phyloP scores from a whole-genome alignment of 2,329 filamentous ascomycete genomes.

The Diaporthe caulivora region DNA sequence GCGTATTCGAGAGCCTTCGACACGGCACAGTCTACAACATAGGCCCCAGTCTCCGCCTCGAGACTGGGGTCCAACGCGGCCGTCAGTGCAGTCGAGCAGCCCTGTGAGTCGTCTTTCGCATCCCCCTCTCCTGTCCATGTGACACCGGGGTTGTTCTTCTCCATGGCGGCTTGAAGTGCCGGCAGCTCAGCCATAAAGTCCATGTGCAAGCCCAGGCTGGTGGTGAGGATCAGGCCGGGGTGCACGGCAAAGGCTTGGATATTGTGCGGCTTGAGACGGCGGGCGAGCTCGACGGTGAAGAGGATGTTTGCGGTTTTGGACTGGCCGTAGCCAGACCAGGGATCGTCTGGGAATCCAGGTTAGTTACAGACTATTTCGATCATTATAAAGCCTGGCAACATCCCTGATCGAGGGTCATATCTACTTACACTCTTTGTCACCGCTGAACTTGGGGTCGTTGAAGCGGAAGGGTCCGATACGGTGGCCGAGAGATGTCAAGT shows the following conservation, averaged over 20 bases:
- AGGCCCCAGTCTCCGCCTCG: background rate
- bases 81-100: conserved; percentile 44
- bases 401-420: conserved; percentile 33
- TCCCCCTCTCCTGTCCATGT: background rate
- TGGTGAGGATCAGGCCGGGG: conserved; percentile 17
- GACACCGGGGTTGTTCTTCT: conserved; percentile 15
- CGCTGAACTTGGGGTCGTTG: conserved; percentile 44
- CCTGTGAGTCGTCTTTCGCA: conserved; percentile 42
- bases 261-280: conserved; percentile 35
- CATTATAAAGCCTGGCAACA: conserved; percentile 41
- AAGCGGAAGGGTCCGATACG: conserved; percentile 50
- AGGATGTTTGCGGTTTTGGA: conserved; percentile 48
- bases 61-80: conserved; percentile 32
- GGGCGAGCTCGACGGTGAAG: conserved; percentile 42
- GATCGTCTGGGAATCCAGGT: background rate
- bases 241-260: conserved; percentile 28
- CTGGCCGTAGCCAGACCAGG: conserved; percentile 46
- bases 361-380: background rate
- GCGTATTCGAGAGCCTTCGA: conserved; percentile 4
- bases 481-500: conserved; percentile 53
- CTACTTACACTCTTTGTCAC: conserved; percentile 27
- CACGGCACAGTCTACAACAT: conserved; percentile 18
- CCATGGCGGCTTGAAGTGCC: background rate
- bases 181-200: conserved; percentile 9
- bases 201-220: background rate